Evolutionary conservation across 192 early-diverging fungal genomes (phyloP).

Genomic region (Podila epicladia): DNA sequence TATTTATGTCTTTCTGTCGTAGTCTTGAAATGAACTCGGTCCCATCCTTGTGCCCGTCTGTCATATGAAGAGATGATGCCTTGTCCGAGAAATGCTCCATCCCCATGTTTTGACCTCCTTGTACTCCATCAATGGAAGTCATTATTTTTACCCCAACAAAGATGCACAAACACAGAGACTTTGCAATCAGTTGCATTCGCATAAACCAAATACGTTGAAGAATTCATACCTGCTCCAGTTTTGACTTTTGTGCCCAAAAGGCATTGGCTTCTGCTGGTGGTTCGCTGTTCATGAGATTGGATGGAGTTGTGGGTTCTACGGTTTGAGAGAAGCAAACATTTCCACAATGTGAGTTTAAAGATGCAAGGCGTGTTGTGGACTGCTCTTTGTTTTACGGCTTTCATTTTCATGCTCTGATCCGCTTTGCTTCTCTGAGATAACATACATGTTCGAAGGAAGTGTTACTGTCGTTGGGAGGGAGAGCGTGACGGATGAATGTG

Average conservation of each 20-base stretch:
- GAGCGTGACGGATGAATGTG: background rate
- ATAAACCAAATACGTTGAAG: background rate
- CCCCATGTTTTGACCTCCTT: background rate
- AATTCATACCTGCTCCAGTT: conserved; percentile 32
- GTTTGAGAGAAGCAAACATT: background rate
- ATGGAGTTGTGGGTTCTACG: background rate
- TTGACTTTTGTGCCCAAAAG: conserved; percentile 47
- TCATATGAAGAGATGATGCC: background rate
- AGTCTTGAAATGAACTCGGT: too few species aligned
- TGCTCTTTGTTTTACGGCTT: too few species aligned
- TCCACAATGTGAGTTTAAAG: background rate
- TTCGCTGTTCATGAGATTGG: conserved; percentile 34
- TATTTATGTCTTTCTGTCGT: too few species aligned
- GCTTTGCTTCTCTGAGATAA: too few species aligned
- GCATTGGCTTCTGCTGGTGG: conserved; percentile 40
- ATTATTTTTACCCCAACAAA: conserved; percentile 12
- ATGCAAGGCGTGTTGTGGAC: too few species aligned
- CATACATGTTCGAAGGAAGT: too few species aligned
- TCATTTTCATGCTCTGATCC: too few species aligned
- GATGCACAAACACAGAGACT: background rate
- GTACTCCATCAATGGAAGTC: background rate
- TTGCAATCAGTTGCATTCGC: background rate
- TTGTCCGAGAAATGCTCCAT: background rate
- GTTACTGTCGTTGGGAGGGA: background rate
- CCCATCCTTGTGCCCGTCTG: too few species aligned